These are phyloP conservation scores for Cyberlindnera subsufficiens DNA, from an alignment of 805 yeast genomes.

Conservation along the genomic window DNA sequence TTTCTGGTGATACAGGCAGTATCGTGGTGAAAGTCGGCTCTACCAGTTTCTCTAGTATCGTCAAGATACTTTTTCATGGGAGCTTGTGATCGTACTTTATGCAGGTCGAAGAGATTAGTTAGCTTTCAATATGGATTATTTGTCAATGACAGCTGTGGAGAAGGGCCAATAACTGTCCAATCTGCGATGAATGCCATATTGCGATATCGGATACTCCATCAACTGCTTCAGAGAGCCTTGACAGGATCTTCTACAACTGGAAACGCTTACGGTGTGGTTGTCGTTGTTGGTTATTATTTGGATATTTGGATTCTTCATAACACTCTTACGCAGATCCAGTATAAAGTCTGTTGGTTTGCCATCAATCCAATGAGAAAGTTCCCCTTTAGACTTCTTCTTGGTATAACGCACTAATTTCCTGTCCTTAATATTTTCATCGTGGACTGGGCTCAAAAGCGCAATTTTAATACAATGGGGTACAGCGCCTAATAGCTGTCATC, in stretches of 20 bases:
- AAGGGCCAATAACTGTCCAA: constrained; percentile 90
- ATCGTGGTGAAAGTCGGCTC: constrained; percentile 42
- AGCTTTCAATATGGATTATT: constrained; percentile 71
- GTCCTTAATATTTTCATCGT: constrained; percentile 29
- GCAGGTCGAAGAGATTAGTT: constrained; percentile 58
- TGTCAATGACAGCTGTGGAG: constrained; percentile 67
- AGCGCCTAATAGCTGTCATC: constrained; percentile 79
- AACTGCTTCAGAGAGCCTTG: constrained; percentile 43
- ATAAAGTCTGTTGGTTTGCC: constrained; percentile 56
- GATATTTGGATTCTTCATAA: constrained; percentile 60
- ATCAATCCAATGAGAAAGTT: constrained; percentile 78
- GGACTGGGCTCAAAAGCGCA: constrained; percentile 30
- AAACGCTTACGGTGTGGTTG: constrained; percentile 27
- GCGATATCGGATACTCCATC: constrained; percentile 36
- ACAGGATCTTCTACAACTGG: constrained; percentile 54
- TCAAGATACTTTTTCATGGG: constrained; percentile 54
- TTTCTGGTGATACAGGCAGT: neutral
- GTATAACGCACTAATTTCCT: constrained; percentile 75
- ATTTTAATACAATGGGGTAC: constrained; percentile 83
- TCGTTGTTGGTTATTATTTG: constrained; percentile 58
- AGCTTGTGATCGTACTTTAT: constrained; percentile 37
- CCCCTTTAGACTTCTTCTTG: constrained; percentile 77
- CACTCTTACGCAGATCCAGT: constrained; percentile 85
- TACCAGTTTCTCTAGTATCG: constrained; percentile 61
- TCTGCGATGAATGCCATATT: constrained; percentile 69